Base-by-base conservation (phyloP, 2,329 filamentous ascomycete genomes). In the Bisporella sp. region DNA sequence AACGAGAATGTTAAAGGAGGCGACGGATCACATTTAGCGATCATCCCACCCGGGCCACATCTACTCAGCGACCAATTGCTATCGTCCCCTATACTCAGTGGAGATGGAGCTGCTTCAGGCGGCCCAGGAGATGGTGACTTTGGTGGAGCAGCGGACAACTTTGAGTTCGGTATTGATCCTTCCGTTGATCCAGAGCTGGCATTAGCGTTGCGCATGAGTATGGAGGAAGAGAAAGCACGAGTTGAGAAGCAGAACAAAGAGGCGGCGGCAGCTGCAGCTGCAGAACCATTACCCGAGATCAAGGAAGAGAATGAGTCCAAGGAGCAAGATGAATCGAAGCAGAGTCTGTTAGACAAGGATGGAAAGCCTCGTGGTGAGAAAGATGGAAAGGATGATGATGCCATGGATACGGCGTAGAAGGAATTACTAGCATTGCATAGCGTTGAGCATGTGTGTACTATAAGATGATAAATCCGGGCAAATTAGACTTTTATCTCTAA, bases 141-240 rank as follows among this genome's bases (percentile, higher is more conserved):
- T 41, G 79, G 75, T 47, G 72, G 72, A 41, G 77, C 73, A 51
- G 79, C 73, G 33, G 77, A 78, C 59, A 79, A 78, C 50, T 95
- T 89, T 62, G 87, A 90, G 60, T 95, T 95, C 66, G 89, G 88
- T 57, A 89, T 96, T 59, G 93, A 97, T 68, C 91, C 92, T 11
- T 86, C 85, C 48, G 79, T 91, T 63, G 93, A 99, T 66, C 93
- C 93, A 4, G 93, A 99, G 69, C 74, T 99, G 64, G 93, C 93
- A 28, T 81, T 99, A 60, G 93, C 93, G 47, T 75, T 99, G 66
- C 84, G 93, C 57, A 96, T 99, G 89, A 95, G 89, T 70, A 89
- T 95, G 80, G 93, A 99, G 68, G 93, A 99, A 68, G 93, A 99
- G 71, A 95, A 95, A 74, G 91, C 91, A 54, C 78, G 93, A 62